Conservation (phyloP, 371 early-diverging fungal species). For the Lichtheimia ornata region DNA sequence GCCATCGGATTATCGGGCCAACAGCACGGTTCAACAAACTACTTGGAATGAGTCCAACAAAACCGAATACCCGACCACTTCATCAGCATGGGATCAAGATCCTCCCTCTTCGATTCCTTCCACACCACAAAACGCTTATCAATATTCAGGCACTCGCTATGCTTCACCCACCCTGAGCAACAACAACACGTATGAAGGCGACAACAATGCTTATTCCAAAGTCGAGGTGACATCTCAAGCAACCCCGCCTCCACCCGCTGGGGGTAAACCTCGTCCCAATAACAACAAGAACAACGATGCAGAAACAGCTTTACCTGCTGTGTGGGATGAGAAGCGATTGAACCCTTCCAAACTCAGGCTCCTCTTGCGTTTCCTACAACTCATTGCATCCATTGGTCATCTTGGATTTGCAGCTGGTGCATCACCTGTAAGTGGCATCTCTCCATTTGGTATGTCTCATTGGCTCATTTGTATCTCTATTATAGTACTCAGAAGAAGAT, state of each 20-base stretch:
- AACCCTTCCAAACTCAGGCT: constrained; percentile 35
- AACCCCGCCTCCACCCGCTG: constrained; percentile 10
- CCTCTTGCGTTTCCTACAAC: constrained; percentile 36
- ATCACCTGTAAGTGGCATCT: constrained; percentile 38
- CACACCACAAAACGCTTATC: constrained; percentile 23
- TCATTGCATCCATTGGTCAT: constrained; percentile 41
- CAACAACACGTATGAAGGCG: background rate
- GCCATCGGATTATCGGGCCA: constrained; percentile 35
- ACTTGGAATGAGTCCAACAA: constrained; percentile 25
- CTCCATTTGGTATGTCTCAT: background rate
- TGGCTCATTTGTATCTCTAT: background rate
- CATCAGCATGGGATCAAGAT: constrained; percentile 7
- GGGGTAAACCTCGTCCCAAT: constrained; percentile 23
- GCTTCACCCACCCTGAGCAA: constrained; percentile 5
- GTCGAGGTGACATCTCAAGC: constrained; percentile 8
- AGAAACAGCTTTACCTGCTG: constrained; percentile 24
- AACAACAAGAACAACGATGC: constrained; percentile 8
- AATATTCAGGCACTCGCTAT: constrained; percentile 29
- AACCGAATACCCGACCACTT: constrained; percentile 20
- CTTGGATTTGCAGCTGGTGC: constrained; percentile 56
- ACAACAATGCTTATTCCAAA: constrained; percentile 25
- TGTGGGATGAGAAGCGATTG: constrained; percentile 21
- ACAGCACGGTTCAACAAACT: constrained; percentile 9
- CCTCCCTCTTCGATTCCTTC: constrained; percentile 1
- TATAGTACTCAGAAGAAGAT: constrained; percentile 31